A percentile compares a stretch with the other conserved stretches of the same genome.
Conservation (phyloP, 2,329 filamentous ascomycete genomes). For the Nemania sp. region DNA sequence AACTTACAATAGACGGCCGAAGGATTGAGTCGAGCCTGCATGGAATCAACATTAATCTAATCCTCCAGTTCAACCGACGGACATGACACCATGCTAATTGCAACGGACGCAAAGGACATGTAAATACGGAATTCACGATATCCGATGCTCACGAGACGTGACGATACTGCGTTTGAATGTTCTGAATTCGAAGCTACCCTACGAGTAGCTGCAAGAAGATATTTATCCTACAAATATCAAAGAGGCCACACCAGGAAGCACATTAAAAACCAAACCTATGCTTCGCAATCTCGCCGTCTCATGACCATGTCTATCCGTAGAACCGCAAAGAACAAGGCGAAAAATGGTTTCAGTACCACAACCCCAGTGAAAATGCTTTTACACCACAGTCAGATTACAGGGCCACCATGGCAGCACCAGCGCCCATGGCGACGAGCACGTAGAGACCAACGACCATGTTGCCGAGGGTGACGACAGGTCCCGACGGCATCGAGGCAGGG, state of each 20-base stretch:
- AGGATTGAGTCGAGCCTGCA: too few species aligned
- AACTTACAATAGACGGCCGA: too few species aligned
- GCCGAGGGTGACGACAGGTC: slow-evolving; percentile 50
- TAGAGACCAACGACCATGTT: slow-evolving; percentile 56
- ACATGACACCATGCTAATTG: too few species aligned
- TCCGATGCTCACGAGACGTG: not conserved
- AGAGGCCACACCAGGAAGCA: slow-evolving; percentile 20
- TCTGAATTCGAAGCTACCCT: slow-evolving; percentile 21
- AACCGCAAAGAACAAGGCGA: slow-evolving; percentile 9
- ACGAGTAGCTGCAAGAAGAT: slow-evolving; percentile 25
- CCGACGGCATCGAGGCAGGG: slow-evolving; percentile 41
- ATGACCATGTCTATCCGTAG: slow-evolving; percentile 23
- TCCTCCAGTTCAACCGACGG: too few species aligned
- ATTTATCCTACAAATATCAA: slow-evolving; percentile 31
- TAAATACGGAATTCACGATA: too few species aligned
- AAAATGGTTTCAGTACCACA: not conserved
- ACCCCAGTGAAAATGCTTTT: not conserved
- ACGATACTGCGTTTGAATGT: not conserved
- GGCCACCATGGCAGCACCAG: slow-evolving; percentile 58
- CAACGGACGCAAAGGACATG: too few species aligned
- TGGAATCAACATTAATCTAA: too few species aligned
- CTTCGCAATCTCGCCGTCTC: slow-evolving; percentile 7
- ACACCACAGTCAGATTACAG: slow-evolving; percentile 46
- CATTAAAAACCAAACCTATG: slow-evolving; percentile 7
- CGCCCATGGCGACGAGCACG: slow-evolving; percentile 55